These are phyloP conservation scores for Aspergillus fischeri DNA, from an alignment of 2,329 filamentous ascomycete genomes.

Conservation along the genomic window DNA sequence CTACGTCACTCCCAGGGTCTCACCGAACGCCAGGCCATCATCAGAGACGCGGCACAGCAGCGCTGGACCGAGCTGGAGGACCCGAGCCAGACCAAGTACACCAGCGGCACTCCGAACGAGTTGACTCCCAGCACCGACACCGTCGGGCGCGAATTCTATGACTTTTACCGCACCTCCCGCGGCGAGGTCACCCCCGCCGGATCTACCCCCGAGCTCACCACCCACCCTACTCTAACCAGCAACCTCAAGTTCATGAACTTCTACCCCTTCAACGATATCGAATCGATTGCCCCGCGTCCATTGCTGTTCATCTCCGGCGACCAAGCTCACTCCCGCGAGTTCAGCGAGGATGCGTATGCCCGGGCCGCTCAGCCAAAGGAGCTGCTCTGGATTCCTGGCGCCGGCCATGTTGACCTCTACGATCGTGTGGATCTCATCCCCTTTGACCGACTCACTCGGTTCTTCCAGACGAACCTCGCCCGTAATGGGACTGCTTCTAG, in stretches of 20 bases:
- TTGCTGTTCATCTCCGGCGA: conserved; percentile 21
- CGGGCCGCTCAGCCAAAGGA: conserved; percentile 30
- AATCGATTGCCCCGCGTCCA: conserved; percentile 22
- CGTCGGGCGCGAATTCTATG: conserved; percentile 26
- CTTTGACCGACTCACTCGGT: no score
- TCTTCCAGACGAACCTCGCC: no score
- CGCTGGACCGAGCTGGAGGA: conserved; percentile 2
- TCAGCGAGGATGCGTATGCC: conserved; percentile 10
- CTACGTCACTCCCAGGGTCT: conserved; percentile 10
- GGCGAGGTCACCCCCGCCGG: no score
- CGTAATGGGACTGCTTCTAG: no score
- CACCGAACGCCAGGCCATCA: conserved; percentile 10
- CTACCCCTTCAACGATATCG: conserved; percentile 18
- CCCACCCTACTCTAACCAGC: conserved; percentile 27
- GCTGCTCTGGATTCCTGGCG: conserved; percentile 23
- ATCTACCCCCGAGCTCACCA: conserved; percentile 13
- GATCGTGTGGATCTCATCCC: conserved; percentile 18
- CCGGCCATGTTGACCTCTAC: conserved; percentile 33
- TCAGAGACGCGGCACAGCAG: conserved; percentile 13
- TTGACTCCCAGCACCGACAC: conserved; percentile 17
- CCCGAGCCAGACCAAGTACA: neutral
- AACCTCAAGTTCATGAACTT: conserved; percentile 28
- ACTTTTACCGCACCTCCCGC: conserved; percentile 31
- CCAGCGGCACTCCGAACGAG: conserved; percentile 16
- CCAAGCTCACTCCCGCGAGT: conserved; percentile 11